These are phyloP conservation scores for Penicillium capsulatum DNA, from an alignment of 2,329 filamentous ascomycete species.

Conservation along the genomic window DNA sequence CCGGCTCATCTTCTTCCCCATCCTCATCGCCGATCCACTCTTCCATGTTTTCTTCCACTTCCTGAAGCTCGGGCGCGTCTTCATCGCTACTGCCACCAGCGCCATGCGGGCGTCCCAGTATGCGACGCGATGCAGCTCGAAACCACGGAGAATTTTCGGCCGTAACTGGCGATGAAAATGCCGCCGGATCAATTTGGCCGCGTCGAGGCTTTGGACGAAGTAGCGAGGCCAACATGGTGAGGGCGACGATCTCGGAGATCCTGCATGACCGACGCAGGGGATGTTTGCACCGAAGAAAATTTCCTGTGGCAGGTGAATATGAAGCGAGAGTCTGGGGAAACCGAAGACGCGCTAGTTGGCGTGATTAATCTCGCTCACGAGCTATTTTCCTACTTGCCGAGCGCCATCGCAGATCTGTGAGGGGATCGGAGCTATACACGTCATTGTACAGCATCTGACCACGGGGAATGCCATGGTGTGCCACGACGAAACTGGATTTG, in stretches of 20 bases:
- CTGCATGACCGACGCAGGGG: constrained; percentile 5
- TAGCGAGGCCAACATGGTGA: constrained; percentile 21
- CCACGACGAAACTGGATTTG: too few relatives aligned
- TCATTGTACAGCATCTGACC: constrained; percentile 5
- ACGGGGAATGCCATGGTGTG: background rate
- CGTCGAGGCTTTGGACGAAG: constrained; percentile 21
- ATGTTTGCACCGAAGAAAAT: background rate
- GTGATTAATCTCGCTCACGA: background rate
- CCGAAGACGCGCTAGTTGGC: constrained; percentile 8
- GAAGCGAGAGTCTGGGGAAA: background rate
- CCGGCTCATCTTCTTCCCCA: constrained; percentile 43
- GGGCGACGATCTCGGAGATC: constrained; percentile 1
- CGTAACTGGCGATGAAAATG: constrained; percentile 13
- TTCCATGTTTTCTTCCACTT: constrained; percentile 39
- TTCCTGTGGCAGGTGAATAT: background rate
- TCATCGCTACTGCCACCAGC: constrained; percentile 13
- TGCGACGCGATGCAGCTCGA: constrained; percentile 9
- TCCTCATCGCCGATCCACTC: constrained; percentile 27
- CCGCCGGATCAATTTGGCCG: constrained; percentile 14
- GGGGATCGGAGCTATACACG: constrained; percentile 5
- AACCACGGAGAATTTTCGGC: constrained; percentile 17
- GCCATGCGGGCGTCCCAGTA: constrained; percentile 6
- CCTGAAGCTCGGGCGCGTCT: constrained; percentile 23
- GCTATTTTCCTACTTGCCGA: too few relatives aligned
- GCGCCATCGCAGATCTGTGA: constrained; percentile 9